Conservation (phyloP, 148 eudicot species). For the Vaccinium myrtillus region DNA sequence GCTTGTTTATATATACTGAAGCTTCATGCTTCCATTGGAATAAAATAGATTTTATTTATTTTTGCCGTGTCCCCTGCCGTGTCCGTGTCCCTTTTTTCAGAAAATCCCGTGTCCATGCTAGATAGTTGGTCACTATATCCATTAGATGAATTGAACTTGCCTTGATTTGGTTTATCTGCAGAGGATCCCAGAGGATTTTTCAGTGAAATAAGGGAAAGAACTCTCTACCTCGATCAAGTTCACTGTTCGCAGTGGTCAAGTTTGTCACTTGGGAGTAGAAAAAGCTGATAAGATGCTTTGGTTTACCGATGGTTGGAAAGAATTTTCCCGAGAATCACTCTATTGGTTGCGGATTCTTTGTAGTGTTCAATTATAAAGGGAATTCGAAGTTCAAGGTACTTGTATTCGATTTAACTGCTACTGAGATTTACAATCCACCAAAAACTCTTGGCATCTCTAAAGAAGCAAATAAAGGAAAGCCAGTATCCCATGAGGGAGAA, state of each 20-base stretch:
- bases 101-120: too few relatives aligned
- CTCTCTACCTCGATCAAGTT: conserved; percentile 14
- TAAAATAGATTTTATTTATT: conserved; percentile 16
- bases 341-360: conserved; percentile 10
- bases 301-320: conserved; percentile 32
- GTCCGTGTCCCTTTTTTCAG: neutral
- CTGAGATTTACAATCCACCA: conserved; percentile 31
- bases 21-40: too few relatives aligned
- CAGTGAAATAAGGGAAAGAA: conserved; percentile 16
- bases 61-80: too few relatives aligned
- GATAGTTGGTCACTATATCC: neutral
- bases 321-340: conserved; percentile 28
- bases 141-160: neutral
- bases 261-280: conserved; percentile 20
- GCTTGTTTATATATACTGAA: too few relatives aligned
- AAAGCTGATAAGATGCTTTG: conserved; percentile 21
- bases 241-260: conserved; percentile 19
- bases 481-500: neutral
- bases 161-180: conserved; percentile 9
- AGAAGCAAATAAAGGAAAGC: neutral
- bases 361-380: conserved; percentile 28
- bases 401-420: conserved; percentile 19
- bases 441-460: neutral
- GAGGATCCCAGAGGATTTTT: conserved; percentile 24
- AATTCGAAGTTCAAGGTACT: conserved; percentile 23